These are phyloP conservation scores for Casaregolazyma suthepensis DNA, from an alignment of 1,139 yeast genomes.

Conservation along the genomic window DNA sequence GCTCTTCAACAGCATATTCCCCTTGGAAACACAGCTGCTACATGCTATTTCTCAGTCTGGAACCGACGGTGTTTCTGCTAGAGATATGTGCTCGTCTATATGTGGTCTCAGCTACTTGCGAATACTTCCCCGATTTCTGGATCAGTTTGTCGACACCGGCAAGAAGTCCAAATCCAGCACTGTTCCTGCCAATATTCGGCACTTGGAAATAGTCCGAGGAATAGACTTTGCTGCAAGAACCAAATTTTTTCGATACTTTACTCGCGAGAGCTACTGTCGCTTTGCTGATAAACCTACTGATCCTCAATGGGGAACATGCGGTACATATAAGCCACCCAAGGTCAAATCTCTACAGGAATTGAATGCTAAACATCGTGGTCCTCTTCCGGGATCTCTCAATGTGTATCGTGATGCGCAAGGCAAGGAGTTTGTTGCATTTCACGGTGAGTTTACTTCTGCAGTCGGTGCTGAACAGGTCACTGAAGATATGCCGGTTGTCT, in stretches of 20 bases:
- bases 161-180: conserved; percentile 25
- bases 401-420: conserved; percentile 20
- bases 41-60: conserved; percentile 41
- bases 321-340: conserved; percentile 11
- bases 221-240: conserved; percentile 69
- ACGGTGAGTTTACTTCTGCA: conserved; percentile 19
- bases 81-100: conserved; percentile 43
- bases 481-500: neutral
- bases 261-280: conserved; percentile 37
- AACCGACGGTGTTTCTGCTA: conserved; percentile 50
- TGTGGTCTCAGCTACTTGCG: conserved; percentile 52
- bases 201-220: conserved; percentile 49
- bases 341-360: conserved; percentile 15
- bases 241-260: conserved; percentile 65
- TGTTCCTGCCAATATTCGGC: conserved; percentile 30
- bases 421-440: conserved; percentile 16
- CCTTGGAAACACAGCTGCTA: conserved; percentile 57
- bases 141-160: conserved; percentile 32
- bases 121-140: conserved; percentile 46
- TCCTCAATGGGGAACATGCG: conserved; percentile 28
- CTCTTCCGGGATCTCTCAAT: conserved; percentile 25
- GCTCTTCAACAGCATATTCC: conserved; percentile 48
- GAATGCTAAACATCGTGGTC: conserved; percentile 19
- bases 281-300: conserved; percentile 26
- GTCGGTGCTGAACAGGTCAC: conserved; percentile 6